Percentiles rank a stretch among this genome's conserved stretches.
Evolutionary conservation across 2,329 filamentous ascomycete species (phyloP).

Genomic region (Nemania sp.): DNA sequence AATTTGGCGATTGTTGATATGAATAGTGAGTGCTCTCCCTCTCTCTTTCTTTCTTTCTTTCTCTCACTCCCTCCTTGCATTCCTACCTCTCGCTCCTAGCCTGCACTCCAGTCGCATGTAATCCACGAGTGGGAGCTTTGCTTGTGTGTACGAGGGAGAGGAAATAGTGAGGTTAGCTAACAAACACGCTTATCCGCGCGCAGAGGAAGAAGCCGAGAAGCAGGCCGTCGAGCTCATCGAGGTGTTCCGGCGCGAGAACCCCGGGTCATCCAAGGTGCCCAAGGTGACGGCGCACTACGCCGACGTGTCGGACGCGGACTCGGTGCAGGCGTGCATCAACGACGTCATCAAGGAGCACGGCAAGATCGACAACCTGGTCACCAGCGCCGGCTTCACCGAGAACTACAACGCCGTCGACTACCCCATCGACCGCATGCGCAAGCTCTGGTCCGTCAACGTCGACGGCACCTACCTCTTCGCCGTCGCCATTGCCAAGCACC

Average conservation of each 20-base stretch:
- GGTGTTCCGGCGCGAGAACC: slow-evolving; percentile 83
- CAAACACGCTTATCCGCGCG: slow-evolving; percentile 35
- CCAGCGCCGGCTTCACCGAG: slow-evolving; percentile 96
- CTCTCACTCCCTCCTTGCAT: too few species aligned
- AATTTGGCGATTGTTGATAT: slow-evolving; percentile 93
- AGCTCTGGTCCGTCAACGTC: slow-evolving; percentile 95
- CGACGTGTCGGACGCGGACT: slow-evolving; percentile 84
- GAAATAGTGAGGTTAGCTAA: too few species aligned
- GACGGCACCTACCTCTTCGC: slow-evolving; percentile 93
- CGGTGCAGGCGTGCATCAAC: slow-evolving; percentile 78
- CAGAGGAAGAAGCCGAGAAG: slow-evolving; percentile 84
- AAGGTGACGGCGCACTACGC: slow-evolving; percentile 90
- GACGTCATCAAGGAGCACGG: slow-evolving; percentile 78
- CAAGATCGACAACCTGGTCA: slow-evolving; percentile 91
- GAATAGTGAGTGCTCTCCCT: slow-evolving; percentile 73
- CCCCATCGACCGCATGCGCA: slow-evolving; percentile 89
- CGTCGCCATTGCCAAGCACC: slow-evolving; percentile 83
- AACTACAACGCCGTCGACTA: slow-evolving; percentile 94
- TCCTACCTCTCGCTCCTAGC: neutral
- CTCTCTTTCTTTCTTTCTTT: too few species aligned
- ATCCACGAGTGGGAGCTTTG: too few species aligned
- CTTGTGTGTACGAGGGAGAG: too few species aligned
- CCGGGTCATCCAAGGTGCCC: slow-evolving; percentile 76
- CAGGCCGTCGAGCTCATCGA: slow-evolving; percentile 80
- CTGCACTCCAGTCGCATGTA: too few species aligned